These are phyloP conservation scores for Lecanosticta acicola DNA, from an alignment of 2,329 filamentous ascomycete species.

Conservation along the genomic window DNA sequence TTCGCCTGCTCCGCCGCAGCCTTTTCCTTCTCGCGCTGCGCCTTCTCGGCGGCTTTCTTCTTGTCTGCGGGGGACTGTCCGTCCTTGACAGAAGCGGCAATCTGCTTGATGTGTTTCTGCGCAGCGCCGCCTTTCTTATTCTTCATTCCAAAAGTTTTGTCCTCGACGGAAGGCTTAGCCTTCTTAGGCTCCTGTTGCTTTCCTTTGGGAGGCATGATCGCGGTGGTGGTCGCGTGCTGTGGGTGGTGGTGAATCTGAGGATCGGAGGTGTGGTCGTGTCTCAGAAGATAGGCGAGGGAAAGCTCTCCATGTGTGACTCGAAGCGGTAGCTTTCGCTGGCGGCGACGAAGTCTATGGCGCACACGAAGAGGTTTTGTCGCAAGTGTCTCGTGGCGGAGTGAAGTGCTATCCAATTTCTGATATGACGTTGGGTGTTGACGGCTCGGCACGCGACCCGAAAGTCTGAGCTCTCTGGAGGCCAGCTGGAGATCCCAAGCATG, in stretches of 20 bases:
- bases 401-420: no score
- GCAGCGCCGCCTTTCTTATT: constrained; percentile 95
- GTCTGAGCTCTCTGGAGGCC: no score
- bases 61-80: constrained; percentile 85
- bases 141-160: constrained; percentile 99
- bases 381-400: neutral
- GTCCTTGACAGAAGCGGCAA: constrained; percentile 66
- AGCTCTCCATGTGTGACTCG: constrained; percentile 31
- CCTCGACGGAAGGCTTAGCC: constrained; percentile 64
- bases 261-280: constrained; percentile 1
- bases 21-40: constrained; percentile 76
- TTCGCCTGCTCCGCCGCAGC: constrained; percentile 79
- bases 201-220: constrained; percentile 65
- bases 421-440: no score
- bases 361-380: constrained; percentile 1
- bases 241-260: neutral
- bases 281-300: constrained; percentile 28
- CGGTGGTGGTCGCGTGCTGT: constrained; percentile 6
- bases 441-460: no score
- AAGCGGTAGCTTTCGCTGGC: neutral
- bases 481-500: no score
- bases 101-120: constrained; percentile 83
- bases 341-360: neutral
- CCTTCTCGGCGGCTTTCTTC: constrained; percentile 62
- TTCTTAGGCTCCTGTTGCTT: constrained; percentile 44